These are phyloP conservation scores for Lophiostoma macrostomum DNA, from an alignment of 495 filamentous ascomycete genomes.

Conservation along the genomic window DNA sequence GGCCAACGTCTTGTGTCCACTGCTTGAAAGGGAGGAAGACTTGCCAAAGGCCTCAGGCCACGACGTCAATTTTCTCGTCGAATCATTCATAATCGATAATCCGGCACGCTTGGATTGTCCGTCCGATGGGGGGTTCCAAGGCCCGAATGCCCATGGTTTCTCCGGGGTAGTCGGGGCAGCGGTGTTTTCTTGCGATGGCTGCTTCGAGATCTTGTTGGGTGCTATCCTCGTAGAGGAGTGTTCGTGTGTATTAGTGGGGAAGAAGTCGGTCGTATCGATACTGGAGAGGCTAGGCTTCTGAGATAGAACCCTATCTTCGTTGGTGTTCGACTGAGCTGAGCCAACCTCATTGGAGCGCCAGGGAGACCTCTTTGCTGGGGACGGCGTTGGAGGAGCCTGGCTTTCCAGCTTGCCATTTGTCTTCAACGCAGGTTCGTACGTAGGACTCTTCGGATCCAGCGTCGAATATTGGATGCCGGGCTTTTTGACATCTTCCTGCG, in stretches of 20 bases:
- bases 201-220: slow-evolving; percentile 20
- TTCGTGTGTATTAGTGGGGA: slow-evolving; percentile 41
- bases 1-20: background rate
- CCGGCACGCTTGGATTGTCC: background rate
- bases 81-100: background rate
- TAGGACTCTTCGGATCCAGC: slow-evolving; percentile 40
- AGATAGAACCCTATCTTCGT: slow-evolving; percentile 13
- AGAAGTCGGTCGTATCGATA: slow-evolving; percentile 43
- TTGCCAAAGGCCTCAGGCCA: slow-evolving; percentile 18
- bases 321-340: background rate
- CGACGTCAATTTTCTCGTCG: background rate
- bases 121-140: slow-evolving; percentile 16
- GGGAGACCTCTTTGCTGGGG: slow-evolving; percentile 12
- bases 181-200: background rate
- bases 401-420: background rate
- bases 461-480: slow-evolving; percentile 9
- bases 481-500: slow-evolving; percentile 21
- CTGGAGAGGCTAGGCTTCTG: slow-evolving; percentile 39
- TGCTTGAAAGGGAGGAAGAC: background rate
- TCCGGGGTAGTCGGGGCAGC: slow-evolving; percentile 22
- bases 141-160: slow-evolving; percentile 18
- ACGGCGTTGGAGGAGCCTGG: slow-evolving; percentile 23
- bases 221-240: slow-evolving; percentile 35
- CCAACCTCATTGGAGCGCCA: background rate
- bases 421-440: slow-evolving; percentile 33